Evolutionary conservation across 192 early-diverging fungal genomes (phyloP).

Genomic region (Entophlyctis luteolus): DNA sequence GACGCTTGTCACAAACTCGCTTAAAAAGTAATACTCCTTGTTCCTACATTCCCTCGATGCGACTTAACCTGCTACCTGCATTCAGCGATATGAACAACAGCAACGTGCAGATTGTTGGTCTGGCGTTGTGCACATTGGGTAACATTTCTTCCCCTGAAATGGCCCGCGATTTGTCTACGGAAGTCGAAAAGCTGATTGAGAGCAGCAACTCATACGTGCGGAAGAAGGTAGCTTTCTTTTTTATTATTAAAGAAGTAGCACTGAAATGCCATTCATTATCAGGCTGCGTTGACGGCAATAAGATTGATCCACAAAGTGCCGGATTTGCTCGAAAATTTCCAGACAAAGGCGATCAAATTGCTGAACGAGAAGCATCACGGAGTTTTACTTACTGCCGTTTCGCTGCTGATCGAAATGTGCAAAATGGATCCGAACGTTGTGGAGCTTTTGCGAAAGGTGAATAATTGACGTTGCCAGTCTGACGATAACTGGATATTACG

Average conservation of each 20-base stretch:
- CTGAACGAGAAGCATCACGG: constrained; percentile 93
- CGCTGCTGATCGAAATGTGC: constrained; percentile 89
- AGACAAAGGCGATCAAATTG: constrained; percentile 65
- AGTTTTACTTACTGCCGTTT: constrained; percentile 85
- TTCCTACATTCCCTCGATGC: not conserved
- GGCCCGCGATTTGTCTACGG: constrained; percentile 85
- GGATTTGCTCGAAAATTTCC: constrained; percentile 85
- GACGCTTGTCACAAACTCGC: constrained; percentile 95
- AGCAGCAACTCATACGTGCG: constrained; percentile 90
- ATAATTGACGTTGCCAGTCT: no score
- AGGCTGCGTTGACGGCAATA: constrained; percentile 91
- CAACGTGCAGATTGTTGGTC: constrained; percentile 95
- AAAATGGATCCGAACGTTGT: constrained; percentile 63
- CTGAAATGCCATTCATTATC: not conserved
- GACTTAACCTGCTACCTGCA: not conserved
- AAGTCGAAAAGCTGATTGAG: constrained; percentile 88
- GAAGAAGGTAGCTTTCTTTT: constrained; percentile 73
- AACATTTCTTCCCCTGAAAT: constrained; percentile 97
- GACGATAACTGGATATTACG: not conserved
- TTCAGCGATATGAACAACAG: constrained; percentile 87
- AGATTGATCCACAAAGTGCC: constrained; percentile 89
- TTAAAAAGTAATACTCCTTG: constrained; percentile 77
- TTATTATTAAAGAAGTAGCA: not conserved
- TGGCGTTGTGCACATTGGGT: constrained; percentile 92
- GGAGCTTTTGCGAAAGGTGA: constrained; percentile 65